A percentile compares a stretch with the other conserved stretches of the same genome.
Evolutionary conservation across 2,329 filamentous ascomycete species (phyloP).

Genomic region (Annulohypoxylon truncatum): DNA sequence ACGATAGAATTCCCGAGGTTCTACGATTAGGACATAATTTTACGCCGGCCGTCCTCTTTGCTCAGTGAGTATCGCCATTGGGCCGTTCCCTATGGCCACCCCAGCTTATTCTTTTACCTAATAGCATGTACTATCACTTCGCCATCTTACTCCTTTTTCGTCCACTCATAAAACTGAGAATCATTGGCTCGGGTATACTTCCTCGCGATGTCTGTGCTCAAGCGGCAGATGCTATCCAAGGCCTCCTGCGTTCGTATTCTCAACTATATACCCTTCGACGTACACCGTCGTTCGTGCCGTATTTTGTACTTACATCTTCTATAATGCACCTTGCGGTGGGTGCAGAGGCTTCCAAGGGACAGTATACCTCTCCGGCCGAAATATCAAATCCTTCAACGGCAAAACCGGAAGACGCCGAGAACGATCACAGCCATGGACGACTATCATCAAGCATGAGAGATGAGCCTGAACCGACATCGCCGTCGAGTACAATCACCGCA

Average conservation of each 20-base stretch:
- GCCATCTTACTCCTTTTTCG: slow-evolving; percentile 79
- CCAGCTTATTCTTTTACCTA: slow-evolving; percentile 5
- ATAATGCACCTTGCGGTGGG: slow-evolving; percentile 70
- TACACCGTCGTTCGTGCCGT: slow-evolving; percentile 70
- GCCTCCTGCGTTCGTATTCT: slow-evolving; percentile 66
- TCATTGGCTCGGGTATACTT: slow-evolving; percentile 71
- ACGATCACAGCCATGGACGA: slow-evolving; percentile 15
- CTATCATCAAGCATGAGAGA: slow-evolving; percentile 27
- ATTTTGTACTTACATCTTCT: slow-evolving; percentile 70
- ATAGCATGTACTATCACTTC: slow-evolving; percentile 77
- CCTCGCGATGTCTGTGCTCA: slow-evolving; percentile 75
- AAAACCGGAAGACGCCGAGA: slow-evolving; percentile 36
- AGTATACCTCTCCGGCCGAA: slow-evolving; percentile 39
- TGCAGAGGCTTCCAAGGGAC: slow-evolving; percentile 49
- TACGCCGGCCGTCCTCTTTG: slow-evolving; percentile 77
- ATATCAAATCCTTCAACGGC: slow-evolving; percentile 40
- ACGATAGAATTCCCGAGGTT: slow-evolving; percentile 72
- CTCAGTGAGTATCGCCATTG: slow-evolving; percentile 69
- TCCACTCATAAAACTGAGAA: slow-evolving; percentile 73
- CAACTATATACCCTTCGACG: slow-evolving; percentile 68
- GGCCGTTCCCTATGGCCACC: background rate
- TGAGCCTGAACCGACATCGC: slow-evolving; percentile 33
- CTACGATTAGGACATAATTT: slow-evolving; percentile 75
- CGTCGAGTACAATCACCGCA: slow-evolving; percentile 35
- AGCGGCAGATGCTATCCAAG: slow-evolving; percentile 69